Conservation (phyloP, 352 stramenopile species). For the Thraustotheca clavata region DNA sequence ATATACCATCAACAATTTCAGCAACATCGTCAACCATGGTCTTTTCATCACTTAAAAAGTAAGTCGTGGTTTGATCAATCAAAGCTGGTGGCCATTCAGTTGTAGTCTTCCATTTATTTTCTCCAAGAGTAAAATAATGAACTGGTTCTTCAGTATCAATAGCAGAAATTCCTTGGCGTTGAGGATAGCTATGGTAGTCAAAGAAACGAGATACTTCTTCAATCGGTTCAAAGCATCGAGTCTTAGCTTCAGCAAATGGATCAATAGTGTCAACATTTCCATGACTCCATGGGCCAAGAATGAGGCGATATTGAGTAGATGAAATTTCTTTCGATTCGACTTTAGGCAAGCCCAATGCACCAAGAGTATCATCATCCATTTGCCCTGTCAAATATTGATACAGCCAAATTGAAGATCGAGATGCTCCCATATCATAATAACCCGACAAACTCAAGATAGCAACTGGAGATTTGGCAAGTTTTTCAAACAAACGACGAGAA, state of each 20-base stretch:
- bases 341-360: slow-evolving; percentile 38
- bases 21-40: slow-evolving; percentile 27
- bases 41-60: slow-evolving; percentile 47
- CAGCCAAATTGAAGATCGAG: slow-evolving; percentile 62
- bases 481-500: slow-evolving; percentile 39
- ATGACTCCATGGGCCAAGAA: slow-evolving; percentile 75
- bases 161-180: slow-evolving; percentile 36
- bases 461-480: slow-evolving; percentile 60
- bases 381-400: slow-evolving; percentile 74
- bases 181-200: slow-evolving; percentile 66
- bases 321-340: slow-evolving; percentile 32
- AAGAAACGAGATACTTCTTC: slow-evolving; percentile 81
- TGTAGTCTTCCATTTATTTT: slow-evolving; percentile 65
- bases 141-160: slow-evolving; percentile 64
- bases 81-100: slow-evolving; percentile 53
- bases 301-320: slow-evolving; percentile 49
- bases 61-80: slow-evolving; percentile 34
- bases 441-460: slow-evolving; percentile 56
- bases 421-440: slow-evolving; percentile 73
- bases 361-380: slow-evolving; percentile 47
- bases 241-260: slow-evolving; percentile 68
- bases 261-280: slow-evolving; percentile 71
- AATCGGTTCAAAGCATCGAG: slow-evolving; percentile 78
- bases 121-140: slow-evolving; percentile 72
- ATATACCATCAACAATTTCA: slow-evolving; percentile 12